Conservation (phyloP, 768 basidiomycete species). For the Amanita fuliginea region DNA sequence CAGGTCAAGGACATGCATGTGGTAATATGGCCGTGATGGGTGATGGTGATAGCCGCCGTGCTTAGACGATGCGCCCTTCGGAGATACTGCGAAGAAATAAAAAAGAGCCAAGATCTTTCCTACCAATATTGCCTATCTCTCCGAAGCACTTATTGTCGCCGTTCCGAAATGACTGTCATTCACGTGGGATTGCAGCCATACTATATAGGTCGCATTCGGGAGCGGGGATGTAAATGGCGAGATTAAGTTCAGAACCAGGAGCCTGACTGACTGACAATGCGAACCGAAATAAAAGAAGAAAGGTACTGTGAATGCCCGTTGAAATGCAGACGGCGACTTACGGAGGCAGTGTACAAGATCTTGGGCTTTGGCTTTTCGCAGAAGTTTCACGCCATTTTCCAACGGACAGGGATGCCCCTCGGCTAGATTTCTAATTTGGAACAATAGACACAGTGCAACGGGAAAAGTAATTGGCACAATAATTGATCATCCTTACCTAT, state of each 20-base stretch:
- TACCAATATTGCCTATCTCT: constrained; percentile 76
- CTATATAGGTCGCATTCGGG: constrained; percentile 20
- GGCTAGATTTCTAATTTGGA: not conserved
- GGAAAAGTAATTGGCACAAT: not conserved
- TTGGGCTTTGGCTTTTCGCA: constrained; percentile 60
- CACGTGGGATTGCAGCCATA: constrained; percentile 87
- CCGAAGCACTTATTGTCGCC: constrained; percentile 60
- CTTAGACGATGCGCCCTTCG: not conserved
- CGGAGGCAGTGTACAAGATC: constrained; percentile 73
- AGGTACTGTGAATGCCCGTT: no score
- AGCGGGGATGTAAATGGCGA: constrained; percentile 2
- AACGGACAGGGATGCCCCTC: not conserved
- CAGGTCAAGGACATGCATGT: not conserved
- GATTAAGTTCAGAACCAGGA: not conserved
- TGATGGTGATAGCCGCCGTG: not conserved
- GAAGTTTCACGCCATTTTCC: constrained; percentile 19
- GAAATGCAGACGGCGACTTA: constrained; percentile 19
- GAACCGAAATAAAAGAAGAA: no score
- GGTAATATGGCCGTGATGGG: no score
- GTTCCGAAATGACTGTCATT: constrained; percentile 57
- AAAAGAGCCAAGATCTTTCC: constrained; percentile 29
- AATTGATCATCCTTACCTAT: constrained; percentile 5
- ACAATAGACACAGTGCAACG: not conserved
- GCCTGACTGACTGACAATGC: not conserved
- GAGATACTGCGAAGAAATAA: not conserved